Percentiles rank a stretch among this genome's conserved stretches.
Evolutionary conservation across 495 filamentous ascomycete genomes (phyloP).

Genomic region (Hypoxylon lienhwacheense): DNA sequence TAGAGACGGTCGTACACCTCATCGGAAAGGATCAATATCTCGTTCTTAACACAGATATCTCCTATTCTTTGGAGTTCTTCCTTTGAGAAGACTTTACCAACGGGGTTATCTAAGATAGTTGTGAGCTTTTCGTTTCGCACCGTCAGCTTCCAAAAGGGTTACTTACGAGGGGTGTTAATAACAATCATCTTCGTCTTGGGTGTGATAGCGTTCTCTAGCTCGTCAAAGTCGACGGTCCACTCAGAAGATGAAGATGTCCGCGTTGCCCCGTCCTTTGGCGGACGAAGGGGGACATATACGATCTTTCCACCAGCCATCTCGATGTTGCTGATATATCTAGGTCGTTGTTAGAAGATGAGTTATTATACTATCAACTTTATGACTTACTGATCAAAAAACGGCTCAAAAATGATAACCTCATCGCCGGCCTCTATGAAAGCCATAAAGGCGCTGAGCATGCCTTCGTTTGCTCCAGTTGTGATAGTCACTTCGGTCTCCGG

Average conservation of each 20-base stretch:
- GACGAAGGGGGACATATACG: conserved; percentile 89
- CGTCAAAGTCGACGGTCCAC: conserved; percentile 82
- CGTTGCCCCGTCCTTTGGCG: conserved; percentile 78
- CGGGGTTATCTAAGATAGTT: conserved; percentile 72
- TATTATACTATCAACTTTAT: background rate
- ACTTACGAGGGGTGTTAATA: conserved; percentile 63
- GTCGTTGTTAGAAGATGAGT: background rate
- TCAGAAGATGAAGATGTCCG: conserved; percentile 81
- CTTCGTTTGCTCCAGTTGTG: conserved; percentile 96
- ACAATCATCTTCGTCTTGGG: conserved; percentile 93
- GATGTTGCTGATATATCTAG: conserved; percentile 90
- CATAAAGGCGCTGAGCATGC: conserved; percentile 98
- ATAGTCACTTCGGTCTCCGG: conserved; percentile 91
- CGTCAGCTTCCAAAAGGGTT: background rate
- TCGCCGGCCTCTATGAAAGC: conserved; percentile 91
- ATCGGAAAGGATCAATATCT: conserved; percentile 93
- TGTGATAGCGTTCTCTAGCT: conserved; percentile 83
- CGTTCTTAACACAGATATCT: conserved; percentile 86
- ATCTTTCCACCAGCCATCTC: conserved; percentile 95
- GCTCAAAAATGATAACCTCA: conserved; percentile 97
- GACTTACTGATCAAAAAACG: conserved; percentile 93
- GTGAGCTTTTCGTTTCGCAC: conserved; percentile 16
- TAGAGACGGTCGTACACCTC: conserved; percentile 96
- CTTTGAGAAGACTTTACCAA: conserved; percentile 89
- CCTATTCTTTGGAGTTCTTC: conserved; percentile 85